Conservation (phyloP, 2,329 filamentous ascomycete genomes). For the Trichoderma citrinoviride region DNA sequence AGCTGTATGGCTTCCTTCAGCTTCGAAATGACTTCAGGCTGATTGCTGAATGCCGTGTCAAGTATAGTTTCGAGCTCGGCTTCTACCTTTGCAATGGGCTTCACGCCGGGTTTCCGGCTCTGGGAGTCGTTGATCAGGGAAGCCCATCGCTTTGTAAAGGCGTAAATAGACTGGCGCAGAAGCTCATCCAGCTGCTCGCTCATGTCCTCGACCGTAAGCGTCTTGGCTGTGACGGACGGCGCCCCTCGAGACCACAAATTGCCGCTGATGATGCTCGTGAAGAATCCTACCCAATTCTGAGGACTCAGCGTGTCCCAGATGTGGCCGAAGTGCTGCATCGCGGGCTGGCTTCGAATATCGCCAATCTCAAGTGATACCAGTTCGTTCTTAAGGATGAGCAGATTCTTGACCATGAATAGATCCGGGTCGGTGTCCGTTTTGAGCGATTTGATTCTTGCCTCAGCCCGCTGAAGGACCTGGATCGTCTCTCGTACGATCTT, state of each 20-base stretch:
- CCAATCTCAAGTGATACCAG: constrained; percentile 94
- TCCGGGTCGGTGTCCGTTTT: constrained; percentile 67
- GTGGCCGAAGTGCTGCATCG: constrained; percentile 61
- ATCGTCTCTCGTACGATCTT: constrained; percentile 88
- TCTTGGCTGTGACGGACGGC: constrained; percentile 39
- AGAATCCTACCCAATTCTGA: constrained; percentile 57
- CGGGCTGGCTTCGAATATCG: constrained; percentile 53
- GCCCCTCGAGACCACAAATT: constrained; percentile 47
- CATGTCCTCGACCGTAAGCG: constrained; percentile 54
- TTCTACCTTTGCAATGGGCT: constrained; percentile 52
- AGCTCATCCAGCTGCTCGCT: constrained; percentile 64
- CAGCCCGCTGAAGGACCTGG: constrained; percentile 73
- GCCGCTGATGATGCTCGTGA: constrained; percentile 56
- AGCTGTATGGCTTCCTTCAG: constrained; percentile 60
- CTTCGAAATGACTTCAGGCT: constrained; percentile 58
- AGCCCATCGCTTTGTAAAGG: constrained; percentile 61
- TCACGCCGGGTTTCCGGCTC: constrained; percentile 47
- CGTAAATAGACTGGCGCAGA: constrained; percentile 60
- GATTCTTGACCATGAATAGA: constrained; percentile 90
- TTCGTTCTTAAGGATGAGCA: constrained; percentile 93
- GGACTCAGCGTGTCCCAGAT: constrained; percentile 64
- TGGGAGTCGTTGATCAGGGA: constrained; percentile 49
- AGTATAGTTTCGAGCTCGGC: constrained; percentile 57
- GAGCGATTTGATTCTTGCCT: constrained; percentile 64
- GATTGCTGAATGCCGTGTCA: constrained; percentile 55